Evolutionary conservation across 495 filamentous ascomycete genomes (phyloP).

Genomic region (Cenococcum geophilum): DNA sequence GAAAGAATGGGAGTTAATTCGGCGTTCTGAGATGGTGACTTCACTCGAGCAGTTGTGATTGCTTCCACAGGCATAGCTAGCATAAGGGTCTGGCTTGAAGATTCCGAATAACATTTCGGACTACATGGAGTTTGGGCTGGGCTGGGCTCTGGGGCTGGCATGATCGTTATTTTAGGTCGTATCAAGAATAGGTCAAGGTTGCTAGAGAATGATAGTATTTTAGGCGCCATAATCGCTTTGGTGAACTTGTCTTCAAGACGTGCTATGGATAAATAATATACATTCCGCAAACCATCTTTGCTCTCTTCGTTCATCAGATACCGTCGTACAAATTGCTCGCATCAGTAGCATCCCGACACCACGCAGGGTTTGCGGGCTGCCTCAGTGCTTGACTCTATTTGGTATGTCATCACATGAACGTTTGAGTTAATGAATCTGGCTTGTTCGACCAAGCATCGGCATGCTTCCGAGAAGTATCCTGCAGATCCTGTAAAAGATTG

Average conservation of each 20-base stretch:
- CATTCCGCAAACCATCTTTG: background rate
- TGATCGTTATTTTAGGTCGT: too few relatives aligned
- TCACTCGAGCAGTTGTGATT: background rate
- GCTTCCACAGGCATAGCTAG: too few relatives aligned
- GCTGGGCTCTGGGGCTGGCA: background rate
- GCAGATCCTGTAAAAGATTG: conserved; percentile 48
- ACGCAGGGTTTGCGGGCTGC: conserved; percentile 45
- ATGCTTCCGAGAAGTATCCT: conserved; percentile 37
- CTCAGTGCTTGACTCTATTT: conserved; percentile 99
- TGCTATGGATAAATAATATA: background rate
- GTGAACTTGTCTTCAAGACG: too few relatives aligned
- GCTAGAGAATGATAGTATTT: too few relatives aligned
- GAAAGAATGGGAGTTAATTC: background rate
- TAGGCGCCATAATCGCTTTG: too few relatives aligned
- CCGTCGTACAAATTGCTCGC: conserved; percentile 74
- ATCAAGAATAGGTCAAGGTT: too few relatives aligned
- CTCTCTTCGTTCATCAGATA: conserved; percentile 74
- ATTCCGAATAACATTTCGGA: background rate
- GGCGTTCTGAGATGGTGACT: background rate
- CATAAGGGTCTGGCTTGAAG: background rate
- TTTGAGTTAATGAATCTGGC: conserved; percentile 48
- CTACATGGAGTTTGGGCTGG: background rate
- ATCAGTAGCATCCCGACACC: conserved; percentile 54
- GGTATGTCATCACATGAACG: conserved; percentile 89
- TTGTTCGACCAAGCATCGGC: conserved; percentile 59